A percentile compares a stretch with the other conserved stretches of the same genome.
Conservation (phyloP, 352 stramenopile genomes). For the Phytophthora uliginosa region DNA sequence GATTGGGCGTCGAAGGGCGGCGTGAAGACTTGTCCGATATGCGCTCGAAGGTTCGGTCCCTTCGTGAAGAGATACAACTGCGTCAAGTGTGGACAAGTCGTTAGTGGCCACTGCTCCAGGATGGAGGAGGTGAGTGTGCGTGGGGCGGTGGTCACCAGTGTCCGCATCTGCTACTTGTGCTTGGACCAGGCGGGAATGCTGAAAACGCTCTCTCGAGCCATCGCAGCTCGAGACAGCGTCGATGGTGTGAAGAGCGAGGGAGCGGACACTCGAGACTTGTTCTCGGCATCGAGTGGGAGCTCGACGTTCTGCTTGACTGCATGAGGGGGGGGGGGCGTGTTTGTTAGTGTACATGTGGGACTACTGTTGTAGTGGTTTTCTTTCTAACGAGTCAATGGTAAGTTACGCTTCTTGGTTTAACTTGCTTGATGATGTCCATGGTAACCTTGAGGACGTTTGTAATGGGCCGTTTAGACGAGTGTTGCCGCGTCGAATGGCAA, state of each 20-base stretch:
- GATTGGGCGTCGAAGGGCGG: slow-evolving; percentile 44
- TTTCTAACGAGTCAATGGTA: background rate
- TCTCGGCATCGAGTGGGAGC: slow-evolving; percentile 23
- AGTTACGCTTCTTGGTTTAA: background rate
- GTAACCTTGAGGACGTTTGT: background rate
- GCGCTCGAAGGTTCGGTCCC: slow-evolving; percentile 31
- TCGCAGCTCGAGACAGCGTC: slow-evolving; percentile 28
- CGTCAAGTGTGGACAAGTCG: slow-evolving; percentile 35
- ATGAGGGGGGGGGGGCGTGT: background rate
- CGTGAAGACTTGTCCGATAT: slow-evolving; percentile 36
- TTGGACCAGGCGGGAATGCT: slow-evolving; percentile 30
- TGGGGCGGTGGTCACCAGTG: slow-evolving; percentile 39
- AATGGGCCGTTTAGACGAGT: slow-evolving; percentile 15
- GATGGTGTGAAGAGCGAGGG: slow-evolving; percentile 32
- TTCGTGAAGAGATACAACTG: slow-evolving; percentile 46
- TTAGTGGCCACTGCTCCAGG: slow-evolving; percentile 37
- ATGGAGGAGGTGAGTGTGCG: slow-evolving; percentile 49
- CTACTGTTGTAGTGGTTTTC: background rate
- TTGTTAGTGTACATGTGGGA: background rate
- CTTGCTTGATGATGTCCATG: background rate
- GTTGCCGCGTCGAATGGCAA: background rate
- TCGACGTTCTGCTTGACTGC: background rate
- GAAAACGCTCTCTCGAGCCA: slow-evolving; percentile 15
- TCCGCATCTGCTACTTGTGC: slow-evolving; percentile 46
- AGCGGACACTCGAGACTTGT: slow-evolving; percentile 31